Evolutionary conservation across 2,329 filamentous ascomycete genomes (phyloP), one percentile per base, ranked within the genome.

Genomic region (Diplodia mutila): DNA sequence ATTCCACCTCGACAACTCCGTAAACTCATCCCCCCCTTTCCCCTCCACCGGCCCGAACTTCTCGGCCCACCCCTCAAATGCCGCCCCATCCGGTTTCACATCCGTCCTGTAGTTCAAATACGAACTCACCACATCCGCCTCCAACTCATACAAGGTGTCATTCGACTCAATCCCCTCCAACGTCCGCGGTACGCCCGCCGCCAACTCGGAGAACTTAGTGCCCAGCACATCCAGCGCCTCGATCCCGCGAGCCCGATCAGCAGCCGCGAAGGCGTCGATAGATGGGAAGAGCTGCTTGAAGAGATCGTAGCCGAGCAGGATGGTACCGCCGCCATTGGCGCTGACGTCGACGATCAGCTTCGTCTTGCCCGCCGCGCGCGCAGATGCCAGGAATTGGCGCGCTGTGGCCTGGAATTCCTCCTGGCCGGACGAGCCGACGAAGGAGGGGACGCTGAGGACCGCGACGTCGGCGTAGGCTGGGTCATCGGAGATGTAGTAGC

Each of bases 331-430:
- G 14, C 83, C 85, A 72, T 90, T 90, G 68, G 81, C 83, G 18
- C 83, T 84, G 1, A 89, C 75, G 71, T 89, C 87, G 49, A 90
- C 80, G 27, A 90, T 84, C 3, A 90, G 80, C 73, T 86, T 87
- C 12, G 82, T 87, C 77, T 87, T 89, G 69, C 84, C 84, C 0
- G 80, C 82, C 2, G 79, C 79, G 25, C 80, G 75, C 25, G 82
- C 81, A 52, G 77, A 76, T 7, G 79, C 71, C 25, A 84, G 74
- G 67, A 83, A 80, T 11, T 79, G 72, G 9, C 76, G 77, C 42
- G 80, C 80, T 3, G 80, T 75, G 7, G 72, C 67, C 55, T 84
- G 81, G 72, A 83, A 83, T 1, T 49, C 32, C 7, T 66, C 37
- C 23, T 75, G 68, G 54, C 71, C 61, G 68, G 65, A 63, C 64